These are phyloP conservation scores for Suillus cothurnatus DNA, from an alignment of 768 basidiomycete genomes.

Conservation along the genomic window DNA sequence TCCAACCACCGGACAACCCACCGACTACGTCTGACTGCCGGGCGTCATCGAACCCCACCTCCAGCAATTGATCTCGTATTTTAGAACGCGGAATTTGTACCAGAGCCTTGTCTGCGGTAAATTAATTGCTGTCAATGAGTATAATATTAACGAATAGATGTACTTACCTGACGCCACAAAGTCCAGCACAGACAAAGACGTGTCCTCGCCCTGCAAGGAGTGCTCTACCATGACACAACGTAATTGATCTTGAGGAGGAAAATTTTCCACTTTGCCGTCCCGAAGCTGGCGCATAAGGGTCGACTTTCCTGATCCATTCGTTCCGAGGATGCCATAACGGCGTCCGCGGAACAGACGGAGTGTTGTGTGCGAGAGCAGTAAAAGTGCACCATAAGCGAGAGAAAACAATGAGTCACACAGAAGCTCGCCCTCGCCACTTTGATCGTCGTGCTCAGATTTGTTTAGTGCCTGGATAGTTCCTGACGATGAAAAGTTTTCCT, in stretches of 20 bases:
- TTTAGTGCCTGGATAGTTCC: conserved; percentile 55
- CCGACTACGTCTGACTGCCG: conserved; percentile 86
- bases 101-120: conserved; percentile 64
- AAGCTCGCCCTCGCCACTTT: conserved; percentile 77
- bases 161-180: conserved; percentile 82
- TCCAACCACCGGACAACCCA: conserved; percentile 96
- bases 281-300: conserved; percentile 95
- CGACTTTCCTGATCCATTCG: conserved; percentile 96
- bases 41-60: conserved; percentile 89
- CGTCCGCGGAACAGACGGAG: conserved; percentile 87
- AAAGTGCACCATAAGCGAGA: conserved; percentile 91
- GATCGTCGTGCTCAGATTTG: conserved; percentile 41
- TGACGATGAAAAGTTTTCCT: conserved; percentile 14
- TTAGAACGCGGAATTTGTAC: conserved; percentile 60
- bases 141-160: conserved; percentile 8
- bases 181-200: conserved; percentile 77
- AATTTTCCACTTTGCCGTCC: conserved; percentile 95
- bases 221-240: conserved; percentile 97
- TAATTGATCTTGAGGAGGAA: conserved; percentile 85
- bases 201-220: conserved; percentile 92
- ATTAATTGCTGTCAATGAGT: conserved; percentile 8
- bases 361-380: conserved; percentile 92
- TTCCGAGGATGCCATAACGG: conserved; percentile 93
- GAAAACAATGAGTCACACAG: conserved; percentile 95
- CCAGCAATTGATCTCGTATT: conserved; percentile 77